Base-by-base conservation (phyloP, 306 rosid genomes). In the Lathyrus tuberosus region DNA sequence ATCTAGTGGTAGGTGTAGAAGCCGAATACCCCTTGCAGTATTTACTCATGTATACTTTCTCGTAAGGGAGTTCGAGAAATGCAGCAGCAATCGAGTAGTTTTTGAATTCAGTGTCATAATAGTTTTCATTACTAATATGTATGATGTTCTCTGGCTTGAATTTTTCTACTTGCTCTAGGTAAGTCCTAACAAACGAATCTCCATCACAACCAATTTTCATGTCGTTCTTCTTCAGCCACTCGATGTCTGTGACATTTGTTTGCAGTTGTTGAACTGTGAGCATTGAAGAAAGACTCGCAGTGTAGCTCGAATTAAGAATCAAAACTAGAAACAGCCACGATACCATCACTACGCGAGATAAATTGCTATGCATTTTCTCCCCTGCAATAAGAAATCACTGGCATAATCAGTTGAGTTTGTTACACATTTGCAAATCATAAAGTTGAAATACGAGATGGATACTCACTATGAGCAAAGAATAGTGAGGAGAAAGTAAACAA, bases 401-500 rank as follows among this genome's bases (percentile, higher is more conserved):
- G 1, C 30, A 69, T 7, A 35, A 35, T 12, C 18, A 67, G 70
- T 44, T 33, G 6, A 59, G 8, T 59, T 60, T 16, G 18, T 14
- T n/a, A 26, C 18, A 63, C 43, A 59, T 31, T 58, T 30, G 22
- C 38, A 14, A 57, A 57, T 57, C 20, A 35, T 42, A 68, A 68
- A 59, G 44, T 15, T 65, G 62, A 69, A 43, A 20, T 43, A 70
- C 54, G 65, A 54, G 63, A 28, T 62, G 15, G 69, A 65, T 65
- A 78, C 95, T 84, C 69, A 88, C 97, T 84, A 1, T 91, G 92
- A 43, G 90, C 86, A 75, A 83, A 88, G 90, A 91, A 91, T 43
- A 91, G 79, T 30, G 92, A 79, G 61, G 90, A 84, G 85, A 86
- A 83, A 58, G 86, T 81, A 72, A 91, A 91, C 87, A 78, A 86